Evolutionary conservation across 73 alveolate species (phyloP), one percentile per base, ranked within the genome.

Genomic region (Breviolum minutum): DNA sequence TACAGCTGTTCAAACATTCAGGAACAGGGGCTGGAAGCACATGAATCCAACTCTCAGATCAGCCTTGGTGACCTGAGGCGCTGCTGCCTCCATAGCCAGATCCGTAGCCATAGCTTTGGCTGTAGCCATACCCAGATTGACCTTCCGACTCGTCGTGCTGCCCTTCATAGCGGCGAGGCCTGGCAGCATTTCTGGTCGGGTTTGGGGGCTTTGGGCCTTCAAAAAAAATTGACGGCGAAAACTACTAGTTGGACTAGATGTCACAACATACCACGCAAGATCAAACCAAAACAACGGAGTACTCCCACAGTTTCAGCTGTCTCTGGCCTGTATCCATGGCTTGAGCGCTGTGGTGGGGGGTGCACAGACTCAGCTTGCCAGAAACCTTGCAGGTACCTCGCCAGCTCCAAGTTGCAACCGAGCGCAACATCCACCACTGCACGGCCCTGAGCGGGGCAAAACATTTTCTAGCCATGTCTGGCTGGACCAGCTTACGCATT

Each of bases 331-430:
- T 30, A 8, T 32, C 88, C 29, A 16, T 40, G 48, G 69, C 69
- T 20, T 8, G n/a, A 2, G 2, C 60, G 48, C 20, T 10, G 74
- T 73, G 92, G 70, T 48, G 74, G 24, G 19, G 92, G 73, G 92
- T 60, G 70, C 5, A 82, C 24, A 11, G 95, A 5, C 77, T 29
- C 62, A 24, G 76, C 73, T 13, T 84, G n/a, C 95, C 95, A 86
- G 68, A 8, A n/a, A 40, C 30, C 68, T 63, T 27, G n/a, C 82
- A 86, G 29, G 66, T 86, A 86, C 66, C 14, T 61, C 54, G 95
- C 95, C 95, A 64, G 5, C 68, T 26, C 6, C 81, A 64, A 8
- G 82, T 86, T 86, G 95, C 95, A 86, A 20, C 68, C 17, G 48
- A 86, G 27, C 24, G 82, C 80, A 4, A 63, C 20, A 81, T 86